Evolutionary conservation across 1,284 basidiomycete genomes (phyloP).

Genomic region (Rhodotorula sp.): DNA sequence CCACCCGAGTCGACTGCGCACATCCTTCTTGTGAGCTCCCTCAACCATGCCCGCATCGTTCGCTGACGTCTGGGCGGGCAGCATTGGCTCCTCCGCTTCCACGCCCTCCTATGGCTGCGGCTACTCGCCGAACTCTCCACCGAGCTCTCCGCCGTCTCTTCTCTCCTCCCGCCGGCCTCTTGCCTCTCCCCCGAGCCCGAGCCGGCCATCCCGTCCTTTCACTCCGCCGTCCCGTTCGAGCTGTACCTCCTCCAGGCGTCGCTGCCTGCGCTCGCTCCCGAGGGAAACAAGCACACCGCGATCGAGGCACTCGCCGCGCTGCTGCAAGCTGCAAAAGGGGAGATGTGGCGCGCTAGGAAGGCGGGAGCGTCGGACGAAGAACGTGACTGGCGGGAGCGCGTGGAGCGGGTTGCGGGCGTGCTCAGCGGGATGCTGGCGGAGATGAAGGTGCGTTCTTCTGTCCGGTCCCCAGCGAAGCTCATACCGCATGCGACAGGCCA

Average conservation of each 20-base stretch:
- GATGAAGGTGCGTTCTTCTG: constrained; percentile 60
- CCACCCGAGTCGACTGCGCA: constrained; percentile 65
- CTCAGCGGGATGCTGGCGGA: constrained; percentile 72
- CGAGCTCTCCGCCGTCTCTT: constrained; percentile 68
- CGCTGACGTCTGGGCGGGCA: constrained; percentile 47
- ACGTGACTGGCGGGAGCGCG: constrained; percentile 76
- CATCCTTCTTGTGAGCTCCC: constrained; percentile 64
- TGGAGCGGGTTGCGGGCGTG: constrained; percentile 66
- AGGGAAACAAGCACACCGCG: constrained; percentile 67
- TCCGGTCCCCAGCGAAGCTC: constrained; percentile 52
- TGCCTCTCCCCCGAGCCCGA: constrained; percentile 50
- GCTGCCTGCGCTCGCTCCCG: neutral
- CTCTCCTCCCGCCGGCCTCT: constrained; percentile 57
- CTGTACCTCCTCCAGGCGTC: constrained; percentile 69
- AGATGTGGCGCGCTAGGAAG: constrained; percentile 16
- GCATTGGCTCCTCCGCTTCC: constrained; percentile 72
- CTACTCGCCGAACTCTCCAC: constrained; percentile 77
- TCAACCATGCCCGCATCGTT: neutral
- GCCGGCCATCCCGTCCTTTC: constrained; percentile 51
- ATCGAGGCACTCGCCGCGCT: constrained; percentile 62
- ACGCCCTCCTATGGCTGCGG: constrained; percentile 59
- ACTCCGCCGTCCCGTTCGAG: constrained; percentile 71
- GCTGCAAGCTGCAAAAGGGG: constrained; percentile 2
- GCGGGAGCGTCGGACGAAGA: constrained; percentile 53
- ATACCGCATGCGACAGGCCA: neutral